Evolutionary conservation across 176 grass and related monocot species (phyloP).

Genomic region (Olyra latifolia): DNA sequence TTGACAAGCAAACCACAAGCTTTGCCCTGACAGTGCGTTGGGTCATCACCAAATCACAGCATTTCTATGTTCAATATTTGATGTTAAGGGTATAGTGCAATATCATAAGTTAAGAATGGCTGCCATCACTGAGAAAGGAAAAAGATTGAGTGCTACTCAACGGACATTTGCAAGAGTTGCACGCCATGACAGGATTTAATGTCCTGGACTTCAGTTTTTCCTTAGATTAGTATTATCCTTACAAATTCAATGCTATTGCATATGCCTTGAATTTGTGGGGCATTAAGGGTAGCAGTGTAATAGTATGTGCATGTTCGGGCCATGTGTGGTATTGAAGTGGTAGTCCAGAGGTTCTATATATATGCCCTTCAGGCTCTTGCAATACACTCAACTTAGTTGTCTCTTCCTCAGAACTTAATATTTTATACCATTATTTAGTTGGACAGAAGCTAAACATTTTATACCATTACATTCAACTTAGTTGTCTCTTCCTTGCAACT

Average conservation of each 20-base stretch:
- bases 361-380: background rate
- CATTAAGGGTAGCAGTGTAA: background rate
- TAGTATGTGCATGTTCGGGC: background rate
- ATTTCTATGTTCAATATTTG: background rate
- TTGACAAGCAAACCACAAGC: slow-evolving; percentile 8
- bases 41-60: background rate
- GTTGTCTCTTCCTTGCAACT: no score
- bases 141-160: background rate
- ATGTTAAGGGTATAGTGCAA: background rate
- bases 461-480: no score
- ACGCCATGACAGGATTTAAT: background rate
- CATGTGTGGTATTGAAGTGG: background rate
- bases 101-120: background rate
- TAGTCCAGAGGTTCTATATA: background rate
- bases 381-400: background rate
- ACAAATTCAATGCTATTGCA: no score
- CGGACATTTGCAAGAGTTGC: background rate
- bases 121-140: background rate
- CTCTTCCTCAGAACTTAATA: slow-evolving; percentile 6
- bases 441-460: background rate
- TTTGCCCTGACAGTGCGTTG: background rate
- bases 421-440: slow-evolving; percentile 9
- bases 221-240: background rate
- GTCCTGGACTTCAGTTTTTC: background rate
- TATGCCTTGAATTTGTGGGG: background rate